phyloP scores from a whole-genome alignment of 2,329 filamentous ascomycete genomes.

The Botrytis pseudocinerea region DNA sequence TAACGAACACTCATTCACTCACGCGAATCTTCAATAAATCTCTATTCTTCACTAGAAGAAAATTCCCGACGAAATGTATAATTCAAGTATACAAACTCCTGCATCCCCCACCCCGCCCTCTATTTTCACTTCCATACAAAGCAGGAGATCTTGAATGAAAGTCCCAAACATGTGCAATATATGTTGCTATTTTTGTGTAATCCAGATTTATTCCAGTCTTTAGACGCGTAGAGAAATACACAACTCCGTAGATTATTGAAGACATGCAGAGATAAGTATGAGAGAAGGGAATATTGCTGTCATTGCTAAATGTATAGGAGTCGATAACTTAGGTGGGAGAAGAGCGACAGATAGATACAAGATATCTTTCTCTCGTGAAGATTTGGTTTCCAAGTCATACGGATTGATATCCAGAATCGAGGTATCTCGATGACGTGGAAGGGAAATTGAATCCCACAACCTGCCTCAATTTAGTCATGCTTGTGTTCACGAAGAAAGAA shows the following conservation, averaged over 20 bases:
- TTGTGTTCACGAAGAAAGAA: neutral
- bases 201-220: fast-evolving
- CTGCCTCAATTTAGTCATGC: too few relatives aligned
- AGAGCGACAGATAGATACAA: fast-evolving
- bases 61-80: fast-evolving
- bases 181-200: fast-evolving
- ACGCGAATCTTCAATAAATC: too few relatives aligned
- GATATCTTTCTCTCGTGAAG: neutral
- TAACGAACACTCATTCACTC: too few relatives aligned
- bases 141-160: too few relatives aligned
- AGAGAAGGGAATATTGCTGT: neutral
- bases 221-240: neutral
- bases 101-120: too few relatives aligned
- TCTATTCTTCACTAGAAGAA: too few relatives aligned
- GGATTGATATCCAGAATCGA: neutral
- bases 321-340: fast-evolving
- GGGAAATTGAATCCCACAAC: neutral
- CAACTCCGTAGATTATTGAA: fast-evolving
- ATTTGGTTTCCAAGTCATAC: fast-evolving
- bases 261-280: neutral
- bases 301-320: neutral
- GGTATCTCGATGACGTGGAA: neutral
- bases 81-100: too few relatives aligned
- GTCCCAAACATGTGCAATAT: too few relatives aligned
- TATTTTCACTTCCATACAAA: fast-evolving